A percentile compares a stretch with the other conserved stretches of the same genome.
phyloP scores from a whole-genome alignment of 164 flowering plant species.

The Tetracentron sinense region DNA sequence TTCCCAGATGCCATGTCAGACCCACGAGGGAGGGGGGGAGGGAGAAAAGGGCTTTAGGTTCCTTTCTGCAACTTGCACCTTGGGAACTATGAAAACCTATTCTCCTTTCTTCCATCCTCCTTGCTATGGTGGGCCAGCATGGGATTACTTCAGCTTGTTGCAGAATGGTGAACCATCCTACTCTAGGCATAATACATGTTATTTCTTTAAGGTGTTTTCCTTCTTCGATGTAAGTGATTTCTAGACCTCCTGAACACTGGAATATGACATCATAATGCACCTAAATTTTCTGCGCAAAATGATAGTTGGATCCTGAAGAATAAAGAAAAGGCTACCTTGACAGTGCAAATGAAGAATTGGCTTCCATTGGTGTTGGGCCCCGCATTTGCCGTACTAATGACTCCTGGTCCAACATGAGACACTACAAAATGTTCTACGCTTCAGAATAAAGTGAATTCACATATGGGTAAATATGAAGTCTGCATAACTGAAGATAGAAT shows the following conservation, averaged over 20 bases:
- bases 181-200: too few relatives aligned
- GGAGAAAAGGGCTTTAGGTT: too few relatives aligned
- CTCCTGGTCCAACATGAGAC: slow-evolving; percentile 69
- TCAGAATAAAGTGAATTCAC: neutral
- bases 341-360: slow-evolving; percentile 96
- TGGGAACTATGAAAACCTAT: too few relatives aligned
- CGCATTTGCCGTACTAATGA: slow-evolving; percentile 81
- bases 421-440: slow-evolving; percentile 35
- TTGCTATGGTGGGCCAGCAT: too few relatives aligned
- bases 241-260: neutral
- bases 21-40: too few relatives aligned
- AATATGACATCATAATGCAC: neutral
- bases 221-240: neutral
- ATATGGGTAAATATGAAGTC: neutral
- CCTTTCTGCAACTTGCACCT: too few relatives aligned
- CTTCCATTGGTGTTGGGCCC: slow-evolving; percentile 99
- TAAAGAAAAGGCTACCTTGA: slow-evolving; percentile 53
- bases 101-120: too few relatives aligned
- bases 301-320: neutral
- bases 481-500: neutral
- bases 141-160: too few relatives aligned
- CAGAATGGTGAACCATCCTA: too few relatives aligned
- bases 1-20: too few relatives aligned
- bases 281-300: neutral
- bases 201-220: too few relatives aligned